phyloP scores from a whole-genome alignment of 257 asterid genomes.

The Nicotiana obtusifolia region DNA sequence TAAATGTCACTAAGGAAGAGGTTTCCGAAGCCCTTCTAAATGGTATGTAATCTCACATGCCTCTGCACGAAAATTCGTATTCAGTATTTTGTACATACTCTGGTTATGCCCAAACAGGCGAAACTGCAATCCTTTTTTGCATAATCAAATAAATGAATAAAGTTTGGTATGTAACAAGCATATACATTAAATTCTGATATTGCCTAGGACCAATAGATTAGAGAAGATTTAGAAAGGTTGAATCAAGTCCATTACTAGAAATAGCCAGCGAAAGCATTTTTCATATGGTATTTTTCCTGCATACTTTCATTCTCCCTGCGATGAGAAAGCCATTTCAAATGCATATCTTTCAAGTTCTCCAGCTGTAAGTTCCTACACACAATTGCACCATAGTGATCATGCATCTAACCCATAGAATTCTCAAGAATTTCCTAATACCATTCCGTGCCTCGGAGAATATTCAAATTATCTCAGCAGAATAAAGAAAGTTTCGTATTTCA shows the following conservation, averaged over 20 bases:
- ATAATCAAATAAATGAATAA: not conserved
- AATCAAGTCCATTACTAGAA: not conserved
- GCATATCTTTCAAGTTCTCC: not conserved
- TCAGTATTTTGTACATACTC: not conserved
- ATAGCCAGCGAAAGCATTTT: not conserved
- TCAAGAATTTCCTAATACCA: not conserved
- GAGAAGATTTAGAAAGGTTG: slow-evolving; percentile 4
- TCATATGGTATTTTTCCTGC: not conserved
- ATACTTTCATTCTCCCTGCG: not conserved
- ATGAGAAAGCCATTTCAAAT: not conserved
- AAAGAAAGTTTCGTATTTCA: not conserved
- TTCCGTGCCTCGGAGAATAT: not conserved
- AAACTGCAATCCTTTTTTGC: not conserved
- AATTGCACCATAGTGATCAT: not conserved
- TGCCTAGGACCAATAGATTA: not conserved
- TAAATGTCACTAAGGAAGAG: slow-evolving; percentile 87
- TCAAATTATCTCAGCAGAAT: not conserved
- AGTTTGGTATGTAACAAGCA: not conserved
- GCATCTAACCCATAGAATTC: not conserved
- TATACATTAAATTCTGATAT: not conserved
- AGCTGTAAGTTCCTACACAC: not conserved
- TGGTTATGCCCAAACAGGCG: not conserved
- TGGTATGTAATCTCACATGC: slow-evolving; percentile 43
- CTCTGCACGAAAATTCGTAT: not conserved
- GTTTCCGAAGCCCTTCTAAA: slow-evolving; percentile 87